These are phyloP conservation scores for Macrophomina phaseolina DNA, from an alignment of 2,329 filamentous ascomycete species.

Conservation along the genomic window DNA sequence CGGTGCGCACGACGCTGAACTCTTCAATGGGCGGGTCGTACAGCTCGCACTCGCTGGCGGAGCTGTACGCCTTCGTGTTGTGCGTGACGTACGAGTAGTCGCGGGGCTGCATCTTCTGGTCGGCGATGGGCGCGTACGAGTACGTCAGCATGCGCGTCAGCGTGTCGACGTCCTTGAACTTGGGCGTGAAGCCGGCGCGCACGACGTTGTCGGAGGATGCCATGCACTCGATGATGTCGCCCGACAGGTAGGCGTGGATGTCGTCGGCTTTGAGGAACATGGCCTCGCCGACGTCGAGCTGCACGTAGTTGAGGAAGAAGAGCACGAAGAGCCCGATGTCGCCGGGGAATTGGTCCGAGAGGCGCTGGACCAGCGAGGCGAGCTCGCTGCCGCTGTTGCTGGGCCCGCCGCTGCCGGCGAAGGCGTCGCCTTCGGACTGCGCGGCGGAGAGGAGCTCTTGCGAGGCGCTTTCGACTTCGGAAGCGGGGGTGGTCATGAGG, in stretches of 20 bases:
- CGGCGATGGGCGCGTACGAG: slow-evolving; percentile 88
- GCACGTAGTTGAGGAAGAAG: slow-evolving; percentile 97
- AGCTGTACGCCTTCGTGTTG: slow-evolving; percentile 81
- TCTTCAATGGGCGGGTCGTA: slow-evolving; percentile 98
- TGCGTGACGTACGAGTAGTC: slow-evolving; percentile 87
- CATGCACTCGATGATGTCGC: slow-evolving; percentile 99
- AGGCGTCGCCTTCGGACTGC: slow-evolving; percentile 66
- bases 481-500: slow-evolving; percentile 77
- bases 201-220: slow-evolving; percentile 98
- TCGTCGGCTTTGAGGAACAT: slow-evolving; percentile 97
- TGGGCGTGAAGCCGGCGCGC: slow-evolving; percentile 94
- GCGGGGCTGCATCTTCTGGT: slow-evolving; percentile 88
- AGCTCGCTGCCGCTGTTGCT: slow-evolving; percentile 70
- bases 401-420: slow-evolving; percentile 68
- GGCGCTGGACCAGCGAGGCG: slow-evolving; percentile 75
- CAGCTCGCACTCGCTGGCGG: slow-evolving; percentile 71
- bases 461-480: slow-evolving; percentile 66
- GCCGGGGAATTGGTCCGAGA: slow-evolving; percentile 82
- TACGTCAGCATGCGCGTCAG: slow-evolving; percentile 93
- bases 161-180: slow-evolving; percentile 95
- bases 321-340: slow-evolving; percentile 94
- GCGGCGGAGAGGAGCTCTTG: slow-evolving; percentile 75
- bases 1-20: slow-evolving; percentile 85
- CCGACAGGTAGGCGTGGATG: slow-evolving; percentile 92
- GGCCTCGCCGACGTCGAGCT: slow-evolving; percentile 84